phyloP scores from a whole-genome alignment of 352 stramenopile genomes.

The Globisporangium cystogenes region DNA sequence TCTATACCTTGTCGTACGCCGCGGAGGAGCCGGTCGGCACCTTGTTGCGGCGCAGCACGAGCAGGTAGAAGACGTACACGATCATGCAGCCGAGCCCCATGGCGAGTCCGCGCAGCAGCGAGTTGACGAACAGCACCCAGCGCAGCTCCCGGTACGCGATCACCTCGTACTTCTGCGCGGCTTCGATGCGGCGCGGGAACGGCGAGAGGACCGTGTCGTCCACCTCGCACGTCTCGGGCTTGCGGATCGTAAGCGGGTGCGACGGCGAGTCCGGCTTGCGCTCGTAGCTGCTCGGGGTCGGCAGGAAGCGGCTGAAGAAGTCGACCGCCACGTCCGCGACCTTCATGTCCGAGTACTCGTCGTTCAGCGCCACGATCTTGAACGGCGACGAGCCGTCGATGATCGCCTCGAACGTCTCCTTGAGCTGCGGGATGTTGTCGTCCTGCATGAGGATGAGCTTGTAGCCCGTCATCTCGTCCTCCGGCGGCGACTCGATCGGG shows the following conservation, averaged over 20 bases:
- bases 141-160: slow-evolving; percentile 76
- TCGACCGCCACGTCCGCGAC: slow-evolving; percentile 62
- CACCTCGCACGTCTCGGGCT: slow-evolving; percentile 60
- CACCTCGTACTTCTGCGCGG: slow-evolving; percentile 71
- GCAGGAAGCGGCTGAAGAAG: slow-evolving; percentile 71
- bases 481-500: slow-evolving; percentile 60
- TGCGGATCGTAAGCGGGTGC: slow-evolving; percentile 52
- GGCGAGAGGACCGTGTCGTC: slow-evolving; percentile 66
- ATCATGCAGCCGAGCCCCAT: slow-evolving; percentile 75
- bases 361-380: slow-evolving; percentile 82
- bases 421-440: slow-evolving; percentile 69
- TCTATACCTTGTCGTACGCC: slow-evolving; percentile 78
- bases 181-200: slow-evolving; percentile 54
- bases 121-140: slow-evolving; percentile 77
- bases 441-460: slow-evolving; percentile 84
- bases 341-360: slow-evolving; percentile 82
- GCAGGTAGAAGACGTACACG: slow-evolving; percentile 77
- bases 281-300: slow-evolving; percentile 65
- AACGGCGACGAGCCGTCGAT: slow-evolving; percentile 55
- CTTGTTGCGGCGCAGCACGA: slow-evolving; percentile 53
- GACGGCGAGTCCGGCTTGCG: slow-evolving; percentile 33
- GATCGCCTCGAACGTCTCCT: slow-evolving; percentile 62
- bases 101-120: slow-evolving; percentile 66
- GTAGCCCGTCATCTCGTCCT: slow-evolving; percentile 77
- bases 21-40: slow-evolving; percentile 24